Percentiles rank a stretch among this genome's conserved stretches.
Conservation (phyloP, 2,329 filamentous ascomycete species). For the Ophiostoma sp. region DNA sequence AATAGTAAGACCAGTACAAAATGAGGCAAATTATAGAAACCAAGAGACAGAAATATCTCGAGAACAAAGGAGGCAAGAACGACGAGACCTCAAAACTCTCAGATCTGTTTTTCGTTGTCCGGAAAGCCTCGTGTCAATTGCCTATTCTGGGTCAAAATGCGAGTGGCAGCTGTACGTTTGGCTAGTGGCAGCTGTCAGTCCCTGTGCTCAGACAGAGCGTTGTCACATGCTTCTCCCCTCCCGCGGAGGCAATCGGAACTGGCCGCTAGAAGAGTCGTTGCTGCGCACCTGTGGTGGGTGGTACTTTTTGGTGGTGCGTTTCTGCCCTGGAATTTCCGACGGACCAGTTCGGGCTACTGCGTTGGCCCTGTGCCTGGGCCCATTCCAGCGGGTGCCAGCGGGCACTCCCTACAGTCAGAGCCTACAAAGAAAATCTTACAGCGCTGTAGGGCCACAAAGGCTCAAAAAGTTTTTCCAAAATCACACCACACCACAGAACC, state of each 20-base stretch:
- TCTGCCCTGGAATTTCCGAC: slow-evolving; percentile 9
- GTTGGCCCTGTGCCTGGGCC: not conserved
- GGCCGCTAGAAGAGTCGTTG: not conserved
- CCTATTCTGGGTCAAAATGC: not conserved
- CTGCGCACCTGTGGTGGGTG: not conserved
- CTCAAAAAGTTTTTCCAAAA: not conserved
- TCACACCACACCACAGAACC: not conserved
- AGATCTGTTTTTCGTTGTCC: not conserved
- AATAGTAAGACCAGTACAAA: too few species aligned
- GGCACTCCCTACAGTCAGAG: not conserved
- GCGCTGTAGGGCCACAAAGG: not conserved
- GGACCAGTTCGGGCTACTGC: not conserved
- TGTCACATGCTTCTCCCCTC: not conserved
- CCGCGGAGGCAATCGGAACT: slow-evolving; percentile 1
- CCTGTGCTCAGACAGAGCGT: not conserved
- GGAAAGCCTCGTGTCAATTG: not conserved
- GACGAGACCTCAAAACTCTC: too few species aligned
- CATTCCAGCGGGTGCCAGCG: not conserved
- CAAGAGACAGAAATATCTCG: not conserved
- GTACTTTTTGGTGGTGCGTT: not conserved
- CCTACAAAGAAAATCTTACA: not conserved
- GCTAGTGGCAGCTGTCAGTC: not conserved
- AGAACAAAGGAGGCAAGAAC: not conserved
- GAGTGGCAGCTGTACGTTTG: not conserved
- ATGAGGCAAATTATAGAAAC: not conserved